Conservation (phyloP, 495 filamentous ascomycete species). For the Aspergillus bertholletiae region DNA sequence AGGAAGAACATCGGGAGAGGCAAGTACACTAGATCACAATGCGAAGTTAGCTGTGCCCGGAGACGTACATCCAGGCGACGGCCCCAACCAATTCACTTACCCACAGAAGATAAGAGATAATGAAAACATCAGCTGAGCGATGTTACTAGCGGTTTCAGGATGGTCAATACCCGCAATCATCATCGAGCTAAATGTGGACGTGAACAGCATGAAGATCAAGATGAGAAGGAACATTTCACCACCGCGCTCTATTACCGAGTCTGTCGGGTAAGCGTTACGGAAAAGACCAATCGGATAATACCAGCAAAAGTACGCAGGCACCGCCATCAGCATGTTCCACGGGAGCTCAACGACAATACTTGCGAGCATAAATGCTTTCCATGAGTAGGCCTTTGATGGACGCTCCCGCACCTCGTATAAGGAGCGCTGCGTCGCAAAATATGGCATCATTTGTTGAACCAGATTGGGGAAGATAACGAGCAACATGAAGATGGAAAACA, state of each 20-base stretch:
- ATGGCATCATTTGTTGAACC: slow-evolving; percentile 80
- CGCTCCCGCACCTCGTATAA: slow-evolving; percentile 86
- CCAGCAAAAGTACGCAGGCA: slow-evolving; percentile 69
- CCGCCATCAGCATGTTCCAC: slow-evolving; percentile 69
- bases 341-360: slow-evolving; percentile 74
- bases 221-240: slow-evolving; percentile 63
- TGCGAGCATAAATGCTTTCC: slow-evolving; percentile 77
- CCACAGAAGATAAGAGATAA: slow-evolving; percentile 67
- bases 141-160: slow-evolving; percentile 62
- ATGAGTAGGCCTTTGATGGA: slow-evolving; percentile 78
- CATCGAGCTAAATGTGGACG: slow-evolving; percentile 54
- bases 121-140: slow-evolving; percentile 64
- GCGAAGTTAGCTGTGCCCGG: slow-evolving; percentile 4
- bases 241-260: slow-evolving; percentile 54
- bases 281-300: slow-evolving; percentile 81
- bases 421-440: slow-evolving; percentile 71
- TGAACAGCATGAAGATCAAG: slow-evolving; percentile 45
- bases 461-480: slow-evolving; percentile 72
- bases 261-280: slow-evolving; percentile 59
- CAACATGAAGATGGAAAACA: slow-evolving; percentile 84
- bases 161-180: slow-evolving; percentile 65
- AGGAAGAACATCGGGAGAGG: slow-evolving; percentile 56
- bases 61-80: background rate
- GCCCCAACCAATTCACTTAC: slow-evolving; percentile 21
- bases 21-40: slow-evolving; percentile 56